These are phyloP conservation scores for Leccinum insolens DNA, from an alignment of 1,284 basidiomycete genomes.

Conservation along the genomic window DNA sequence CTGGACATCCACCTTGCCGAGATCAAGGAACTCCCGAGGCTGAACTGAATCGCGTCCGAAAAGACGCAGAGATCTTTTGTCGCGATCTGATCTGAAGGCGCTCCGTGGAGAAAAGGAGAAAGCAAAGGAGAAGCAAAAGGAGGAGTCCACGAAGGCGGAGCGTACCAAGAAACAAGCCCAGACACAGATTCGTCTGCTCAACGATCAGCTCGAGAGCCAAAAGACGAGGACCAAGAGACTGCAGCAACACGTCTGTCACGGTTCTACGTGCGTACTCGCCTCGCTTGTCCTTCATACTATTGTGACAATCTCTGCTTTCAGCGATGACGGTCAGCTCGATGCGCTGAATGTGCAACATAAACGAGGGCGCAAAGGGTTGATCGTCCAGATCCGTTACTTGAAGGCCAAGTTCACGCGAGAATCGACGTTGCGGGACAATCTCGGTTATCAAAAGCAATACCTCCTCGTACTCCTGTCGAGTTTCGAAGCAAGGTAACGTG, in stretches of 20 bases:
- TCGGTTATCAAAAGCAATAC: conserved; percentile 89
- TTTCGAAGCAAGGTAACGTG: conserved; percentile 73
- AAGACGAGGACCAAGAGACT: conserved; percentile 48
- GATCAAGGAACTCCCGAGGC: conserved; percentile 74
- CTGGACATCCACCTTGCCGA: conserved; percentile 71
- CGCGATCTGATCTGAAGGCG: conserved; percentile 61
- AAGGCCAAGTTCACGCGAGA: conserved; percentile 92
- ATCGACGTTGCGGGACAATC: conserved; percentile 75
- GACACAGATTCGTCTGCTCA: conserved; percentile 64
- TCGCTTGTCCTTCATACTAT: background rate
- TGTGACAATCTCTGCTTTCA: background rate
- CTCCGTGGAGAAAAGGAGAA: conserved; percentile 69
- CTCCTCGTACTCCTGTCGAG: conserved; percentile 62
- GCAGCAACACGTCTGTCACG: conserved; percentile 54
- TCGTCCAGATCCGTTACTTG: conserved; percentile 89
- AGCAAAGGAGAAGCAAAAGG: conserved; percentile 40
- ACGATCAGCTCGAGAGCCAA: conserved; percentile 66
- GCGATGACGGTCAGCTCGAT: conserved; percentile 58
- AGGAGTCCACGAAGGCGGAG: conserved; percentile 55
- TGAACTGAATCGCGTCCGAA: conserved; percentile 69
- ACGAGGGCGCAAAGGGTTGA: conserved; percentile 84
- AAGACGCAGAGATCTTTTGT: conserved; percentile 74
- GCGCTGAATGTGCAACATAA: conserved; percentile 71
- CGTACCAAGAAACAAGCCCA: conserved; percentile 66
- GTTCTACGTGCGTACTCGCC: conserved; percentile 50